These are phyloP conservation scores for Sphagnum contortum DNA, from an alignment of 225 moss, liverwort and hornwort species.

Conservation along the genomic window DNA sequence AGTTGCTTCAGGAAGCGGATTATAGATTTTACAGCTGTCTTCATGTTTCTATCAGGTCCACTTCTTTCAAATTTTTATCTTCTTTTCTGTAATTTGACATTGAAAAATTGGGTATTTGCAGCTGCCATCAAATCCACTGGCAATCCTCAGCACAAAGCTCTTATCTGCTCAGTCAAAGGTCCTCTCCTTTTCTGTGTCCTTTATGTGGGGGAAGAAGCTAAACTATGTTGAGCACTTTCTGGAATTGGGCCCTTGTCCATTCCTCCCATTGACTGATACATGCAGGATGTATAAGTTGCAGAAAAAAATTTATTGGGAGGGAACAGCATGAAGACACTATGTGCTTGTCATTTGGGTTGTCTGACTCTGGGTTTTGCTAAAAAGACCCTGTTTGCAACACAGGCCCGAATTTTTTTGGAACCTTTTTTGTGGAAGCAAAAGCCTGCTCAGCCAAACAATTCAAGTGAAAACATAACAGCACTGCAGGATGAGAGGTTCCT, in stretches of 20 bases:
- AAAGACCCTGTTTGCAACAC: neutral
- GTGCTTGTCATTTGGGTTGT: too few relatives aligned
- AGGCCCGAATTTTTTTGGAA: conserved; percentile 66
- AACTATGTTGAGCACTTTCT: too few relatives aligned
- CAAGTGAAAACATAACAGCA: conserved; percentile 10
- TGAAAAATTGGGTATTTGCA: conserved; percentile 17
- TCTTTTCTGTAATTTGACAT: neutral
- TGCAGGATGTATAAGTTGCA: too few relatives aligned
- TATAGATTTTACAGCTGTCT: neutral
- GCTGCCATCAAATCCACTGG: conserved; percentile 77
- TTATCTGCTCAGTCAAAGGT: conserved; percentile 87
- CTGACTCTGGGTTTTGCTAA: too few relatives aligned
- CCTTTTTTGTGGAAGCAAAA: conserved; percentile 81
- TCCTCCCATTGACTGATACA: too few relatives aligned
- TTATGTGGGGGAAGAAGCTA: neutral
- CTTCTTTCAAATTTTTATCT: neutral
- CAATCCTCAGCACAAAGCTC: conserved; percentile 63
- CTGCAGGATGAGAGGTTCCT: conserved; percentile 44
- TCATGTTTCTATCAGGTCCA: neutral
- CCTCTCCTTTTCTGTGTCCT: neutral
- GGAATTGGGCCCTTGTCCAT: too few relatives aligned
- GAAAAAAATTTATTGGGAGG: too few relatives aligned
- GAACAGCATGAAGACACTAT: too few relatives aligned
- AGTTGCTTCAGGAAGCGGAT: too few relatives aligned
- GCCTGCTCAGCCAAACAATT: conserved; percentile 15